Evolutionary conservation across 352 stramenopile genomes (phyloP).

Genomic region (Phytophthora fragariaefolia): DNA sequence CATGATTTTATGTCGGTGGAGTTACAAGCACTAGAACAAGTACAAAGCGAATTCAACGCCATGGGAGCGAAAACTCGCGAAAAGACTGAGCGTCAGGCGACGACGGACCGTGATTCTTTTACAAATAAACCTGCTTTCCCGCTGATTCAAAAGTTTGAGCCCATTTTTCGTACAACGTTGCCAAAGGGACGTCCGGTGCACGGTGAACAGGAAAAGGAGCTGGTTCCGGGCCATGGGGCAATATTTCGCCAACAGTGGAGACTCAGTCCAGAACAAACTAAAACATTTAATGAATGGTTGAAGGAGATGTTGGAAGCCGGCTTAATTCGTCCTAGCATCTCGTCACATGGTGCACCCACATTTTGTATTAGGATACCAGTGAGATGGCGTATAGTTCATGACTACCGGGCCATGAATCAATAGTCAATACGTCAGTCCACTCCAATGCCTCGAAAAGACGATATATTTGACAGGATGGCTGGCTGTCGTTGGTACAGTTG

Average conservation of each 20-base stretch:
- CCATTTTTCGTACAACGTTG: conserved; percentile 6
- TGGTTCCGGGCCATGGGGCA: not conserved
- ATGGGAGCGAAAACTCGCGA: conserved; percentile 1
- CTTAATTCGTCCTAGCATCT: conserved; percentile 10
- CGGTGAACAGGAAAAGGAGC: conserved; percentile 10
- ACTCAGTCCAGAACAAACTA: conserved; percentile 14
- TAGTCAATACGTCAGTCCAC: conserved; percentile 8
- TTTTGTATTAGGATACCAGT: conserved; percentile 12
- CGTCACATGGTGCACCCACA: conserved; percentile 1
- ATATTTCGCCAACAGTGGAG: conserved; percentile 12
- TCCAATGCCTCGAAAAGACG: conserved; percentile 12
- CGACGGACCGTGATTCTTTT: not conserved
- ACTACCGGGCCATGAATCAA: conserved; percentile 8
- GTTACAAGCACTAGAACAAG: not conserved
- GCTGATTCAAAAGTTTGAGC: not conserved
- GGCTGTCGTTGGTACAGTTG: conserved; percentile 11
- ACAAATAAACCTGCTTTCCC: not conserved
- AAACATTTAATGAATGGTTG: no score
- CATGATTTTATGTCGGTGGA: not conserved
- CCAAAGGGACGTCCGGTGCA: conserved; percentile 1
- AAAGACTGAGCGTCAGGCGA: not conserved
- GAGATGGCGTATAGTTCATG: conserved; percentile 8
- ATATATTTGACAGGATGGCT: conserved; percentile 10
- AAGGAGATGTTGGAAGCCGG: no score
- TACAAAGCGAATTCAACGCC: not conserved